A percentile compares a stretch with the other conserved stretches of the same genome.
Evolutionary conservation across 1,284 basidiomycete species (phyloP).

Genomic region (Ganoderma meredithae): DNA sequence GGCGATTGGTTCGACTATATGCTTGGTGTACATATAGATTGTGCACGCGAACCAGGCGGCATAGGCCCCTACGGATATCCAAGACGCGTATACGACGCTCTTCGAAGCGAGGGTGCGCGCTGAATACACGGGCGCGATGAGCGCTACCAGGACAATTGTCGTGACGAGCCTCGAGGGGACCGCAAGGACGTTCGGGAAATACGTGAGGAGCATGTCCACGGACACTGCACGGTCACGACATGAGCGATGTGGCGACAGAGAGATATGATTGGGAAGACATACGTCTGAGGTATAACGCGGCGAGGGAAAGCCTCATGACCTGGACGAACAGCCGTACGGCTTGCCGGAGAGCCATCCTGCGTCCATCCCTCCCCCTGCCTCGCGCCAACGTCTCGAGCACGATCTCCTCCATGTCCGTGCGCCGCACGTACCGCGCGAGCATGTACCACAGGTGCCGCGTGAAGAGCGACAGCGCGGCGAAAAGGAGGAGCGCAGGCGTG

Average conservation of each 20-base stretch:
- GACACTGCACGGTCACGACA: slow-evolving; percentile 49
- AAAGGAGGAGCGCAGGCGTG: slow-evolving; percentile 58
- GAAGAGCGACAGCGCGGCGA: slow-evolving; percentile 64
- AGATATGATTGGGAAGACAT: slow-evolving; percentile 38
- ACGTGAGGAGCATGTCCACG: slow-evolving; percentile 55
- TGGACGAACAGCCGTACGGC: slow-evolving; percentile 52
- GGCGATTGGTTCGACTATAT: slow-evolving; percentile 46
- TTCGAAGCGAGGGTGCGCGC: slow-evolving; percentile 60
- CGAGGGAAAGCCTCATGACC: slow-evolving; percentile 56
- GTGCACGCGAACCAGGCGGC: slow-evolving; percentile 63
- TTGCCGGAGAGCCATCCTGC: slow-evolving; percentile 40
- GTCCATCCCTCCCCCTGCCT: slow-evolving; percentile 55
- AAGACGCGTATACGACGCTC: slow-evolving; percentile 61
- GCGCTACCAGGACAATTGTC: slow-evolving; percentile 49
- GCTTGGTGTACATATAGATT: slow-evolving; percentile 56
- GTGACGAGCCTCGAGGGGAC: slow-evolving; percentile 44
- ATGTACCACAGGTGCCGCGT: slow-evolving; percentile 77
- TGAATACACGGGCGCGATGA: slow-evolving; percentile 58
- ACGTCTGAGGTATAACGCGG: slow-evolving; percentile 72
- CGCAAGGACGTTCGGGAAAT: slow-evolving; percentile 45
- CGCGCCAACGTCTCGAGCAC: slow-evolving; percentile 67
- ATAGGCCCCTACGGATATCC: slow-evolving; percentile 64
- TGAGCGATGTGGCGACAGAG: not conserved
- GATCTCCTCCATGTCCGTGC: slow-evolving; percentile 69
- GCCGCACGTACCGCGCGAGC: slow-evolving; percentile 70